phyloP scores from a whole-genome alignment of 805 yeast species.

The Candida succiphila region DNA sequence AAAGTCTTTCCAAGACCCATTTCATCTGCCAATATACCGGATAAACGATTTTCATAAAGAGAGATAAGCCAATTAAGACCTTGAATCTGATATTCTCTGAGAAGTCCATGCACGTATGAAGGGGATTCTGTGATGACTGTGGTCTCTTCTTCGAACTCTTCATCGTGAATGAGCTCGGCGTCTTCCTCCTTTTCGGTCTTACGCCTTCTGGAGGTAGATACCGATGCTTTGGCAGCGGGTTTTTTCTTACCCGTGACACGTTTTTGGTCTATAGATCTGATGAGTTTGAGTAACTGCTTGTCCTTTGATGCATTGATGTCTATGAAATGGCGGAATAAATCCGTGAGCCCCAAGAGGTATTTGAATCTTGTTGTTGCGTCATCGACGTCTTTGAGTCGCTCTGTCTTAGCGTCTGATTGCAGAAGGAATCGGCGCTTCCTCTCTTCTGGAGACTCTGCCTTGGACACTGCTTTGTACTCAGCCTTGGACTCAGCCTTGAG shows the following conservation, averaged over 20 bases:
- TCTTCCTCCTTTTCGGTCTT: conserved; percentile 96
- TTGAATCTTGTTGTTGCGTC: conserved; percentile 74
- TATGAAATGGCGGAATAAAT: conserved; percentile 80
- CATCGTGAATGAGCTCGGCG: conserved; percentile 80
- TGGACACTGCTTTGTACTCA: too few relatives aligned
- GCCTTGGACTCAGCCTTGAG: too few relatives aligned
- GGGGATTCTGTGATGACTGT: conserved; percentile 86
- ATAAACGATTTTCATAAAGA: conserved; percentile 74
- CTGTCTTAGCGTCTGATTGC: conserved; percentile 45
- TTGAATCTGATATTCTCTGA: conserved; percentile 89
- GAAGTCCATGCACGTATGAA: conserved; percentile 58
- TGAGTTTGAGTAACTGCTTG: conserved; percentile 50
- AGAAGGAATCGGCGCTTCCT: conserved; percentile 41
- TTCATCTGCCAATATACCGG: conserved; percentile 95
- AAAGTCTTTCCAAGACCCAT: conserved; percentile 97
- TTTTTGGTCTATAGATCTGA: conserved; percentile 46
- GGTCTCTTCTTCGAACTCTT: conserved; percentile 52
- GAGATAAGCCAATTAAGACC: conserved; percentile 94
- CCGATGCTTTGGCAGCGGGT: conserved; percentile 12
- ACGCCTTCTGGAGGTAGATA: conserved; percentile 41
- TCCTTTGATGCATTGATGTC: conserved; percentile 76
- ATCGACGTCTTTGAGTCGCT: conserved; percentile 43
- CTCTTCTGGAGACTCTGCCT: conserved; percentile 22
- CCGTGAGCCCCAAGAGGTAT: conserved; percentile 74
- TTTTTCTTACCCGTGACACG: conserved; percentile 26